Conservation (phyloP, 2,329 filamentous ascomycete genomes). For the Monosporascus cannonballus region DNA sequence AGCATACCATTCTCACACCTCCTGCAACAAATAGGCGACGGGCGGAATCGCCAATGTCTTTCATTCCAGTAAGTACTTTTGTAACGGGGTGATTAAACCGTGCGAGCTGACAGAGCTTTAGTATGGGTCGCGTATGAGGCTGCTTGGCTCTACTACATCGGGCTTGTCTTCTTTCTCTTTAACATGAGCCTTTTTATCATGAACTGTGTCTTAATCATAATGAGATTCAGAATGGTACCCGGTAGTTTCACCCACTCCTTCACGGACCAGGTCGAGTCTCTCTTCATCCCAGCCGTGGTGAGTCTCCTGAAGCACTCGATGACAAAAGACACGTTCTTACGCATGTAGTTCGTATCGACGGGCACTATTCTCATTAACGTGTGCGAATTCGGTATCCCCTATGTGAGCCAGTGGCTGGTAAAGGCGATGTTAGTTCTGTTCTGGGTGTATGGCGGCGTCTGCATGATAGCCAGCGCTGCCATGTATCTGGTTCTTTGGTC, state of each 20-base stretch:
- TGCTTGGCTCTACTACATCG: conserved; percentile 52
- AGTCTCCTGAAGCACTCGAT: conserved; percentile 16
- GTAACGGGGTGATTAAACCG: background rate
- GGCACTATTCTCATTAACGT: conserved; percentile 75
- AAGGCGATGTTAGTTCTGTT: conserved; percentile 59
- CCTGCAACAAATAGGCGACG: conserved; percentile 36
- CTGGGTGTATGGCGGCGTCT: conserved; percentile 66
- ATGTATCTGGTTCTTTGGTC: conserved; percentile 72
- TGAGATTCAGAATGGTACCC: conserved; percentile 64
- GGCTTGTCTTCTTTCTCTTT: conserved; percentile 54
- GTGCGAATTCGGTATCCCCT: conserved; percentile 66
- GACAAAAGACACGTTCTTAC: background rate
- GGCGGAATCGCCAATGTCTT: conserved; percentile 52
- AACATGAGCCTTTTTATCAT: conserved; percentile 57
- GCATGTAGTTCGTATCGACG: conserved; percentile 28
- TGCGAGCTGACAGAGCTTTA: conserved; percentile 16
- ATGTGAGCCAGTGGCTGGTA: conserved; percentile 56
- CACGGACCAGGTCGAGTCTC: conserved; percentile 68
- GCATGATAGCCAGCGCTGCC: conserved; percentile 60
- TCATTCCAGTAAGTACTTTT: conserved; percentile 38
- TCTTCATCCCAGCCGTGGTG: conserved; percentile 68
- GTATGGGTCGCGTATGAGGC: conserved; percentile 43
- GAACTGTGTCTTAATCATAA: conserved; percentile 58
- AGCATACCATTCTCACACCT: conserved; percentile 3
- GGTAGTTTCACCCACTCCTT: conserved; percentile 67